A percentile compares a stretch with the other conserved stretches of the same genome.
Evolutionary conservation across 179 eudicot genomes (phyloP).

Genomic region (Beta corolliflora): DNA sequence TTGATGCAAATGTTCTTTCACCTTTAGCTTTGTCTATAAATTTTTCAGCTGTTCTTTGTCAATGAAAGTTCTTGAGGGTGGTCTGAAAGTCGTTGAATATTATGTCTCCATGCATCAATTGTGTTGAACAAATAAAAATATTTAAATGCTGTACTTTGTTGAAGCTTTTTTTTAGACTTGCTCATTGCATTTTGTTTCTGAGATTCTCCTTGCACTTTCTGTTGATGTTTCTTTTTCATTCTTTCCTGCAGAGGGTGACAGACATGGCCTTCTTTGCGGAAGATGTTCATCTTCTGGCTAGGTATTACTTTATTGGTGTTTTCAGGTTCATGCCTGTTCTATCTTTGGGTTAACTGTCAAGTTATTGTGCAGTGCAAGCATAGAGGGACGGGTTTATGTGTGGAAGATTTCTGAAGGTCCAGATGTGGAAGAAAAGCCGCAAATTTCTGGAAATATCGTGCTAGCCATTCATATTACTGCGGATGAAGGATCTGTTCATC

Average conservation of each 20-base stretch:
- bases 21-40: too few species aligned
- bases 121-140: background rate
- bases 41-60: background rate
- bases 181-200: background rate
- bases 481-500: slow-evolving; percentile 79
- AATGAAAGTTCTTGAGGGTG: background rate
- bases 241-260: slow-evolving; percentile 77
- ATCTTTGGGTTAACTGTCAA: slow-evolving; percentile 27
- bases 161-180: background rate
- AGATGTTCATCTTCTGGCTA: slow-evolving; percentile 96
- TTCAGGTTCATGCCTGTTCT: slow-evolving; percentile 1
- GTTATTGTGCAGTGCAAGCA: slow-evolving; percentile 71
- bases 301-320: slow-evolving; percentile 47
- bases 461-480: slow-evolving; percentile 79
- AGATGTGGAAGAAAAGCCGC: slow-evolving; percentile 83
- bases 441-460: slow-evolving; percentile 71
- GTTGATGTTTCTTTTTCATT: slow-evolving; percentile 9
- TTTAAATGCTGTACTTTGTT: background rate
- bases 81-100: background rate
- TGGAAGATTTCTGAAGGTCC: slow-evolving; percentile 95
- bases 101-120: background rate
- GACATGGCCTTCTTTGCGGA: slow-evolving; percentile 99
- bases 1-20: background rate
- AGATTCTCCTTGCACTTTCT: background rate
- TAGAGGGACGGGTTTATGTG: slow-evolving; percentile 86